Evolutionary conservation across 2,329 filamentous ascomycete species (phyloP), one percentile per base, ranked within the genome.

Genomic region (Tolypocladium paradoxum): DNA sequence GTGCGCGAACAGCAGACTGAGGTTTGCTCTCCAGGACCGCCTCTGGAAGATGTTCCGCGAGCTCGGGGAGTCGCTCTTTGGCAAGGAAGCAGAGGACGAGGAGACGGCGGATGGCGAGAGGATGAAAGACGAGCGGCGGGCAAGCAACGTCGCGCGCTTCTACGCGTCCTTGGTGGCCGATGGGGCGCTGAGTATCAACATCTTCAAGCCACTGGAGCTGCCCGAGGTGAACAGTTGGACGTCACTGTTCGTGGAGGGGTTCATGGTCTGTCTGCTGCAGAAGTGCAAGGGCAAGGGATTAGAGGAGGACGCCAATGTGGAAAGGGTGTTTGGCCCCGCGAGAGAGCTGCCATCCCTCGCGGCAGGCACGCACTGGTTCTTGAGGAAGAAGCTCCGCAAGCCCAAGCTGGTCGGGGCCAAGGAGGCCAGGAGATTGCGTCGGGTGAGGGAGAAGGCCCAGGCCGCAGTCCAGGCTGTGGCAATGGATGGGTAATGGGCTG

Each of bases 11-110:
- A 83, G 83, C 59, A 83, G 84, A 61, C 78, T 95, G 59, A 82
- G 83, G 56, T 92, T 92, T 71, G 85, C 88, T 1, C 95, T 97
- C 65, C 88, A 93, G 65, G 90, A 92, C 62, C 82, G 85, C 8
- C 74, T 97, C 1, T 95, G 91, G 84, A 89, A 87, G 60, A 76
- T 92, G 11, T 95, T 96, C 69, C 85, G 87, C 62, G 79, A 83
- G 36, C 81, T 96, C 69, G 92, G 90, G n/a, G 91, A 96, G 68
- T 81, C 79, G 2, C 79, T 87, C 36, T 85, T 87, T 46, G 83
- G 82, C 6, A 83, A 83, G 38, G 79, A 78, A 18, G 74, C 76
- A 3, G 81, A 84, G 6, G 79, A 82, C 2, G 79, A 80, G 11
- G 72, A 73, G 27, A 73, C 74, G 16, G 79, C 78, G 16, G 72